Percentiles rank a stretch among this genome's conserved stretches.
phyloP scores from a whole-genome alignment of 2,329 filamentous ascomycete species.

The Trichophaea hybrida region DNA sequence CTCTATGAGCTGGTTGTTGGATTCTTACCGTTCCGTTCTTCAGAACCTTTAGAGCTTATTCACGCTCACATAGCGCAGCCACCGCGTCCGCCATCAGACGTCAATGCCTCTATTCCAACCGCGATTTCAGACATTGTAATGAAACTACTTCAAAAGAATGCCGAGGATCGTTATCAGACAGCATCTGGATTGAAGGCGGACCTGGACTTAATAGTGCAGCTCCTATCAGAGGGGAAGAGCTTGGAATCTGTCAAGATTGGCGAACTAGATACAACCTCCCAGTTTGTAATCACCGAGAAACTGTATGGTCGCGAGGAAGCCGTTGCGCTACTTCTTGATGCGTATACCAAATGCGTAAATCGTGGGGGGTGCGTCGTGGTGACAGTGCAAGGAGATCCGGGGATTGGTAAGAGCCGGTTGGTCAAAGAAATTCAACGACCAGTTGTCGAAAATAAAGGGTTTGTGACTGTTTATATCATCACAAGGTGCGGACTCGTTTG shows the following conservation, averaged over 20 bases:
- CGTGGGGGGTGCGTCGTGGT: conserved; percentile 23
- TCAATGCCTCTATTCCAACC: conserved; percentile 26
- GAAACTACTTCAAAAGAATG: conserved; percentile 27
- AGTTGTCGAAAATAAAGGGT: conserved; percentile 27
- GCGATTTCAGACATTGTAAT: conserved; percentile 26
- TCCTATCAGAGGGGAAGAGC: conserved; percentile 21
- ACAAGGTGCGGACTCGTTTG: background rate
- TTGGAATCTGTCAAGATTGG: conserved; percentile 26
- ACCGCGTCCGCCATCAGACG: conserved; percentile 25
- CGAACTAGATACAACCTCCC: conserved; percentile 25
- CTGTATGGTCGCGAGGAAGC: conserved; percentile 26
- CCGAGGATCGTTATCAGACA: conserved; percentile 27
- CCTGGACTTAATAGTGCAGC: conserved; percentile 24
- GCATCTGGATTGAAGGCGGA: conserved; percentile 26
- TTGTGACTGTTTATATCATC: conserved; percentile 1
- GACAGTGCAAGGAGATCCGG: conserved; percentile 24
- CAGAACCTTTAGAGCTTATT: conserved; percentile 22
- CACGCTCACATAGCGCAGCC: conserved; percentile 28
- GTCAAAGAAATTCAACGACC: conserved; percentile 27
- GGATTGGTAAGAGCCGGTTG: conserved; percentile 26
- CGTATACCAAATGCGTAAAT: conserved; percentile 18
- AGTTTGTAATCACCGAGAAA: conserved; percentile 26
- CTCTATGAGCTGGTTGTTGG: conserved; percentile 27
- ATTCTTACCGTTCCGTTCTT: conserved; percentile 26
- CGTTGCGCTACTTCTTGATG: conserved; percentile 14